Base-by-base conservation (phyloP, 2,329 filamentous ascomycete genomes). In the Fusarium hainanense region DNA sequence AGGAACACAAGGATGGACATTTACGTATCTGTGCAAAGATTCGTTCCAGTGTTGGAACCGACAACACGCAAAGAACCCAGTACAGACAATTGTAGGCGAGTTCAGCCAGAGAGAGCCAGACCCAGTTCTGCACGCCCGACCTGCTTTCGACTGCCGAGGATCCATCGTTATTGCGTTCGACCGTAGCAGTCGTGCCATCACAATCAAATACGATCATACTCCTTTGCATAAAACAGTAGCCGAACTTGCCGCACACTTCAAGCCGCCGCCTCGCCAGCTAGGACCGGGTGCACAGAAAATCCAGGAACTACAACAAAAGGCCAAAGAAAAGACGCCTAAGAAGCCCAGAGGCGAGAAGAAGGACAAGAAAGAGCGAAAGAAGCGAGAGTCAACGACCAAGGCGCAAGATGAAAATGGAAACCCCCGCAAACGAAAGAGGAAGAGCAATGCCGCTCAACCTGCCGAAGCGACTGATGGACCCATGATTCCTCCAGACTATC, bases 61-160 rank as follows among this genome's bases (percentile, higher is more conserved):
- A 21, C 82, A 85, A 66, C 78, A 82, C 64, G 77, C 79, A 8
- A 85, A 85, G 73, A 79, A 72, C 21, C 71, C 79, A 18, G 69
- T 77, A 18, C 83, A 80, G 63, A 70, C 77, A 7, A 73, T 80
- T 25, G 82, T 88, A 44, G 85, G 80, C 10, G 83, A 85, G 47
- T 88, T 83, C 69, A 87, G 82, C 56, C 77, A 80, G 27, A 82
- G 81, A 66, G 83, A 83, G 13, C 78, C 82, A 10, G 84, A 88
- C 68, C 78, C 81, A 1, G 63, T 81, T 32, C 80, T 84, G 25
- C 70, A 83, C 5, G 85, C 78, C 28, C 85, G 87, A 16, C 87
- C 87, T 54, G 87, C 87, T 0, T 89, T 88, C 67, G 86, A 89
- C 70, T 89, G 87, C 63, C 82, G 85, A 40, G 87, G 87, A 20